phyloP scores from a whole-genome alignment of 73 alveolate species.

The Tetrahymena malaccensis region DNA sequence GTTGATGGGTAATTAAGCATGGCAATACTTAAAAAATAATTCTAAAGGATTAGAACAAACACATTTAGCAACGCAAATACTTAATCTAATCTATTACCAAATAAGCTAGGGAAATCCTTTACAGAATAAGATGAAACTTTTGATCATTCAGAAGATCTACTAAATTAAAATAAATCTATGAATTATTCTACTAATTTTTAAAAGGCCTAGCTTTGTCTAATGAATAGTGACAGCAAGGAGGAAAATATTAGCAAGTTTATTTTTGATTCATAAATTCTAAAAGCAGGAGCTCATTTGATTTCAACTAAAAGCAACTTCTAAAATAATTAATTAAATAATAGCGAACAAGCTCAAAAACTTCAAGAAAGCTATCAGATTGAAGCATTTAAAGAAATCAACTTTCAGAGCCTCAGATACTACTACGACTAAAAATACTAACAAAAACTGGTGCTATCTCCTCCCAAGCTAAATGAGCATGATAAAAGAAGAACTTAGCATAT shows the following conservation, averaged over 20 bases:
- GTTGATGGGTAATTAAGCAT: background rate
- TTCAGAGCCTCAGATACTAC: background rate
- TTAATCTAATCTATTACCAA: background rate
- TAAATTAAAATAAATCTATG: background rate
- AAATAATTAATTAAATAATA: background rate
- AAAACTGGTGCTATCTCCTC: background rate
- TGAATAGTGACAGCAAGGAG: background rate
- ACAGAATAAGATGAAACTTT: background rate
- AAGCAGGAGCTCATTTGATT: background rate
- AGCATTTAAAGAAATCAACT: background rate
- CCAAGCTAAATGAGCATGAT: background rate
- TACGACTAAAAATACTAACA: background rate
- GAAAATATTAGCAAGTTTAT: background rate
- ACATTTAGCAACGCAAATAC: background rate
- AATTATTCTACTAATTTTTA: background rate
- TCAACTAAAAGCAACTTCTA: background rate
- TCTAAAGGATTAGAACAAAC: background rate
- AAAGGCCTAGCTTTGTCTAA: background rate
- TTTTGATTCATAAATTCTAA: background rate
- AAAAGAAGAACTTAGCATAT: background rate
- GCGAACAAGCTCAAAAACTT: background rate
- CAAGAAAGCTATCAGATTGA: background rate
- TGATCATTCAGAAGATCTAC: background rate
- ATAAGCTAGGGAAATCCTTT: background rate
- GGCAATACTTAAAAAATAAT: background rate